Conservation (phyloP, 179 eudicot species). For the Gypsophila paniculata region DNA sequence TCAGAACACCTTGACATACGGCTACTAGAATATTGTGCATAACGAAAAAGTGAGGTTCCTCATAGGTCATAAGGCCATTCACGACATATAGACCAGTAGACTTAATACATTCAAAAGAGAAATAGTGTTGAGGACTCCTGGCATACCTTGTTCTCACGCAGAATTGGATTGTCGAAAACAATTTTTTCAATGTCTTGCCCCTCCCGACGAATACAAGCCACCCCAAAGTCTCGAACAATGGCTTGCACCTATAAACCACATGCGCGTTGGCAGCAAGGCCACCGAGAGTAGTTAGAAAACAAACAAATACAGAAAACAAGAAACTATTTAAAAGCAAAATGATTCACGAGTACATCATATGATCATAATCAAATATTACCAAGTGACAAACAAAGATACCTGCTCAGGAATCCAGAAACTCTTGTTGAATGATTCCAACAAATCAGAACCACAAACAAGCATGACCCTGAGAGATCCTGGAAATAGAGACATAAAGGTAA, state of each 20-base stretch:
- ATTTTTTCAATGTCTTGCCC: constrained; percentile 69
- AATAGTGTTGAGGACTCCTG: neutral
- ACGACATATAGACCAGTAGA: neutral
- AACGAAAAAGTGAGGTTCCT: neutral
- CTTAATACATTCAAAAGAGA: neutral
- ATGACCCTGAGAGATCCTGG: constrained; percentile 61
- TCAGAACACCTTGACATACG: neutral
- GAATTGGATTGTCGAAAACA: constrained; percentile 45
- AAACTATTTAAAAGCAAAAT: neutral
- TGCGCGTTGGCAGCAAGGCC: neutral
- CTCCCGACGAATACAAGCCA: constrained; percentile 82
- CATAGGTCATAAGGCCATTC: neutral
- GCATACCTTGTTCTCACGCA: constrained; percentile 60
- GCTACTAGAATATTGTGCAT: neutral
- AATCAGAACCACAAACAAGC: constrained; percentile 95
- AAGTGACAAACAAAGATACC: constrained; percentile 34
- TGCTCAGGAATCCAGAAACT: constrained; percentile 89
- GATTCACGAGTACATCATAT: neutral
- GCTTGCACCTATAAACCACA: constrained; percentile 43
- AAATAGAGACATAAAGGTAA: constrained; percentile 5
- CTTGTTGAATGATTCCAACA: constrained; percentile 66
- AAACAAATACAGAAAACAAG: neutral
- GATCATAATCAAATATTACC: neutral
- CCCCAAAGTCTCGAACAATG: constrained; percentile 81
- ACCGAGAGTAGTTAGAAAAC: neutral